These are phyloP conservation scores for Deakozyma indianensis DNA, from an alignment of 805 yeast genomes.

Conservation along the genomic window DNA sequence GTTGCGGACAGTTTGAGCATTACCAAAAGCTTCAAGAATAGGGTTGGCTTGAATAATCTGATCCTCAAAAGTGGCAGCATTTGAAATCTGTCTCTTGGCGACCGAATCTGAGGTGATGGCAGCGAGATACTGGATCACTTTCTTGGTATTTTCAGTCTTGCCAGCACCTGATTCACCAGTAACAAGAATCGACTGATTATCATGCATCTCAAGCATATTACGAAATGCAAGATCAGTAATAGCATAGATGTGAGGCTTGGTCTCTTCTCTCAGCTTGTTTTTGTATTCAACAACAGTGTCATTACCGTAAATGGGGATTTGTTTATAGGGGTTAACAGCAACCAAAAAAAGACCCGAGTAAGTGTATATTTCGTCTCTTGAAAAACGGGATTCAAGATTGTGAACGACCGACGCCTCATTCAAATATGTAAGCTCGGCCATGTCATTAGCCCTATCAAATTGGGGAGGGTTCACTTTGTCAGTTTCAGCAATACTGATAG, in stretches of 20 bases:
- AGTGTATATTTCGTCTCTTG: conserved; percentile 71
- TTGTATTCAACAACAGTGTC: conserved; percentile 45
- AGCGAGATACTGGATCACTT: conserved; percentile 81
- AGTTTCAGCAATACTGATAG: conserved; percentile 26
- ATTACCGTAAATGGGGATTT: conserved; percentile 53
- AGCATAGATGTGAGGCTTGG: conserved; percentile 82
- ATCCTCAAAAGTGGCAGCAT: conserved; percentile 41
- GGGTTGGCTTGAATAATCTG: conserved; percentile 92
- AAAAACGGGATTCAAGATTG: conserved; percentile 65
- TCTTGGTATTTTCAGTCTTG: conserved; percentile 93
- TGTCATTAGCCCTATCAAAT: conserved; percentile 82
- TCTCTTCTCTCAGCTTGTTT: conserved; percentile 27
- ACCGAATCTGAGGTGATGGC: conserved; percentile 37
- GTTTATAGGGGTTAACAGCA: conserved; percentile 84
- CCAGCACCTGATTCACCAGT: conserved; percentile 99
- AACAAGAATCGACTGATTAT: conserved; percentile 84
- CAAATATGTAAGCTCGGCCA: conserved; percentile 88
- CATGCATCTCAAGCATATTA: conserved; percentile 49
- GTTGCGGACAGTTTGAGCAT: conserved; percentile 88
- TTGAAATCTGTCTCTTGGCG: conserved; percentile 3
- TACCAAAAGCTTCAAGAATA: conserved; percentile 89
- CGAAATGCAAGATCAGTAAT: conserved; percentile 78
- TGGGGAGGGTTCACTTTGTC: conserved; percentile 76
- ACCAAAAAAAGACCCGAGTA: conserved; percentile 91
- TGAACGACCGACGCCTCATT: conserved; percentile 93